These are phyloP conservation scores for Psilocybe cyanescens DNA, from an alignment of 768 basidiomycete genomes.

Conservation along the genomic window DNA sequence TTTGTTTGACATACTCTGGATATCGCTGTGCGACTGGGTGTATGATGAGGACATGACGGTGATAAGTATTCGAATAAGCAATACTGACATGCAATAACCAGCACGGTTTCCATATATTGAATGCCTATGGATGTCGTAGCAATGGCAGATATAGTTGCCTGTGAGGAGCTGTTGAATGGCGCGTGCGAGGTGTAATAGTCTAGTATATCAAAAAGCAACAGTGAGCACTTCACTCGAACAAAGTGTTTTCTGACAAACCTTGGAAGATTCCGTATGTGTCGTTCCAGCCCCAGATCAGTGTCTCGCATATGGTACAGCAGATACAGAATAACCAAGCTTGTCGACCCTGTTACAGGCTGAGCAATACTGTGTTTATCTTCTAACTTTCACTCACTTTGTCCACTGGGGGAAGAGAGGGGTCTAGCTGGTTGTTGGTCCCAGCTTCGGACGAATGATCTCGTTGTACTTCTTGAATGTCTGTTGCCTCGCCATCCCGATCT, in stretches of 20 bases:
- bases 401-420: background rate
- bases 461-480: background rate
- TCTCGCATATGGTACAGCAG: background rate
- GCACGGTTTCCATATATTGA: slow-evolving; percentile 3
- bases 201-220: background rate
- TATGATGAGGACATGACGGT: background rate
- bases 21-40: slow-evolving; percentile 1
- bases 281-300: slow-evolving; percentile 1
- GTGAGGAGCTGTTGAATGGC: background rate
- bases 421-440: background rate
- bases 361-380: too few species aligned
- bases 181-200: slow-evolving; percentile 3
- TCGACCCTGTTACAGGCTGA: background rate
- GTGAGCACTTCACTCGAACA: too few species aligned
- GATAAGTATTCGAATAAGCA: background rate
- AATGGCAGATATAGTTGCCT: background rate
- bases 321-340: slow-evolving; percentile 1
- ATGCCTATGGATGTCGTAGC: background rate
- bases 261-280: slow-evolving; percentile 1
- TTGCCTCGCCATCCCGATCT: background rate
- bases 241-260: background rate
- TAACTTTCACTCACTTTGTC: background rate
- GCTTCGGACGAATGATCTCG: background rate
- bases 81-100: background rate
- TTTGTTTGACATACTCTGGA: slow-evolving; percentile 5